Base-by-base conservation (phyloP, 257 asterid species). In the Scutellaria galericulata region DNA sequence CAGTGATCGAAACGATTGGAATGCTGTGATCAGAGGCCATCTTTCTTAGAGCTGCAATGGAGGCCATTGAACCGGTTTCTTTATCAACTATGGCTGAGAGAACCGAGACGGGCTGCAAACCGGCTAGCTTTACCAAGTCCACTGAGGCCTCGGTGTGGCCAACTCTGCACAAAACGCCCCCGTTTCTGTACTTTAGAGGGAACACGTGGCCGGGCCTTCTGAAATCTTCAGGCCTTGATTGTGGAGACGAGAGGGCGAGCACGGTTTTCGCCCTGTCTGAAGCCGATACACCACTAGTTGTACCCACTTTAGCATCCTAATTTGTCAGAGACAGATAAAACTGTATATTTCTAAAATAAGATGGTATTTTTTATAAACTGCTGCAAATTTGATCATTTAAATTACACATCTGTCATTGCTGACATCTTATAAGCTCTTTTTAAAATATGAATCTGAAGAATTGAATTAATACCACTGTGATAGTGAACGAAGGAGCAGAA, bases 91-190 rank as follows among this genome's bases (percentile, higher is more conserved):
- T 37, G n/a, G 91, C 73, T 27, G 98, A 85, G 64, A 92, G 84
- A 68, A 83, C 87, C 14, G 96, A 88, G 15, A 75, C 86, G 0
- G 96, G 89, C 39, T 45, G 77, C 69, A 89, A 65, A 61, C 96
- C 94, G 44, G 94, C 89, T 37, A 86, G 80, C 47, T 50, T 62
- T 5, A 88, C 92, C 66, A 90, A 74, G 85, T 87, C 94, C 48
- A 88, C 90, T 31, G 93, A 92, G 66, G 97, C 95, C 77, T 93
- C 98, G 7, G 97, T 93, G 53, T 86, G 98, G 14, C 95, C 96
- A 64, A 78, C 89, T 79, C 97, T 86, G 69, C 86, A 77, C 57
- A 93, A 76, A 74, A 93, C 89, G 44, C 98, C 97, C 6, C 98
- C 98, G 46, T 83, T 81, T 64, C 89, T 77, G 57, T 90, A 90